Evolutionary conservation across 805 yeast species (phyloP).

Genomic region (Saccharomycodes ludwigii): DNA sequence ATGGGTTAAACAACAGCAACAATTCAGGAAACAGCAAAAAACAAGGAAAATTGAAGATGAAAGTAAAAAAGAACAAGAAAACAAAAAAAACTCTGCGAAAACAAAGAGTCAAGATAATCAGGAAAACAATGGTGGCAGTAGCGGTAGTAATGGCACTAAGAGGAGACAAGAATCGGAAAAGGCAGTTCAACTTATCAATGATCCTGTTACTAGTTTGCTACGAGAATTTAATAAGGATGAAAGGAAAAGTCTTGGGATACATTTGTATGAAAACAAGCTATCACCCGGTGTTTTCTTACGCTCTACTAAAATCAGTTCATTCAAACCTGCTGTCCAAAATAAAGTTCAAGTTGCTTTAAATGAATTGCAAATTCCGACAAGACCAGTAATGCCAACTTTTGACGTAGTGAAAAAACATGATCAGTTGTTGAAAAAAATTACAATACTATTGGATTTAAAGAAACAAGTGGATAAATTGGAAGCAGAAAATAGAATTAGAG

Average conservation of each 20-base stretch:
- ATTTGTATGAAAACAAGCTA: slow-evolving; percentile 61
- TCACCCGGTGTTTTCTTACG: slow-evolving; percentile 72
- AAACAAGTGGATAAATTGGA: slow-evolving; percentile 79
- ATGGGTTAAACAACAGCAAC: slow-evolving; percentile 29
- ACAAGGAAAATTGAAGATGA: slow-evolving; percentile 9
- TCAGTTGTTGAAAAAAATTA: slow-evolving; percentile 54
- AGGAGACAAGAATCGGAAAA: slow-evolving; percentile 19
- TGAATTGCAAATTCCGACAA: slow-evolving; percentile 68
- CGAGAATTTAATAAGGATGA: slow-evolving; percentile 54
- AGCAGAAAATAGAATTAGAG: slow-evolving; percentile 48
- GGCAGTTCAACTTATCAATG: slow-evolving; percentile 22
- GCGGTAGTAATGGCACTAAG: slow-evolving; percentile 11
- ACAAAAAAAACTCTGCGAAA: slow-evolving; percentile 9
- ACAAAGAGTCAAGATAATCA: slow-evolving; percentile 9
- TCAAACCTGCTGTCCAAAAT: slow-evolving; percentile 64
- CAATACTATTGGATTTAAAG: slow-evolving; percentile 68
- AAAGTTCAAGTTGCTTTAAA: slow-evolving; percentile 50
- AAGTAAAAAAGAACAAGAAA: slow-evolving; percentile 12
- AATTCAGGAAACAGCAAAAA: slow-evolving; percentile 19
- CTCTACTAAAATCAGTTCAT: slow-evolving; percentile 63
- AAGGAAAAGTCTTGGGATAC: slow-evolving; percentile 73
- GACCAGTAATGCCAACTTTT: slow-evolving; percentile 82
- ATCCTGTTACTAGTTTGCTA: slow-evolving; percentile 20
- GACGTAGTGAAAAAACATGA: slow-evolving; percentile 70
- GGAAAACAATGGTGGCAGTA: slow-evolving; percentile 11